Evolutionary conservation across 257 asterid genomes (phyloP).

Genomic region (Solanum rostratum): DNA sequence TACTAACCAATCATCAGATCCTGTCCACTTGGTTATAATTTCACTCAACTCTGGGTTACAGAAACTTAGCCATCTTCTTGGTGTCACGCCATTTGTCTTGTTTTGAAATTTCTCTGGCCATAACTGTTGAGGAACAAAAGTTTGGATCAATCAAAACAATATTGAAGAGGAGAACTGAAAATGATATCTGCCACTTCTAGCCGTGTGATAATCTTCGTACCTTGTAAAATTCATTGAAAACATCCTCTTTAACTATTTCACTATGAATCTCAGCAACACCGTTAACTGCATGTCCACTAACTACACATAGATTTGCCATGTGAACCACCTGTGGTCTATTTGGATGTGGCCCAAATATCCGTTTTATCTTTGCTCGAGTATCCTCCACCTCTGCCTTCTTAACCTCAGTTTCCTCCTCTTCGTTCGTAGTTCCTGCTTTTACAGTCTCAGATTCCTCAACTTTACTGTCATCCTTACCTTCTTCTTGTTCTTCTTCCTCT

Average conservation of each 20-base stretch:
- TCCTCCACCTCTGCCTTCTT: slow-evolving; percentile 10
- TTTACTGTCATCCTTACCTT: slow-evolving; percentile 12
- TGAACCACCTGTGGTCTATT: slow-evolving; percentile 52
- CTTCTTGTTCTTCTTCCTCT: slow-evolving; percentile 6
- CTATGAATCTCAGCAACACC: slow-evolving; percentile 91
- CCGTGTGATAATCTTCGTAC: slow-evolving; percentile 3
- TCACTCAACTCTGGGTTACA: slow-evolving; percentile 63
- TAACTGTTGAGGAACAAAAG: not conserved
- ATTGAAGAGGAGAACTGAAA: not conserved
- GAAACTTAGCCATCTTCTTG: slow-evolving; percentile 77
- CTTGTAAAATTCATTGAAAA: slow-evolving; percentile 71
- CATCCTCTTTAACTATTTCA: slow-evolving; percentile 70
- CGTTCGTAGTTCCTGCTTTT: not conserved
- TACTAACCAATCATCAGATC: slow-evolving; percentile 59
- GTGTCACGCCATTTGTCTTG: slow-evolving; percentile 85
- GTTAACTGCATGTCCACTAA: slow-evolving; percentile 78
- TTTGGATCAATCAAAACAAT: not conserved
- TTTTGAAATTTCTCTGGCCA: slow-evolving; percentile 83
- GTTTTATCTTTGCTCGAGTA: not conserved
- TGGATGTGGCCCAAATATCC: slow-evolving; percentile 11
- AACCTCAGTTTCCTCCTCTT: slow-evolving; percentile 22
- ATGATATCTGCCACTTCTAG: not conserved
- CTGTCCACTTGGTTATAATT: slow-evolving; percentile 69
- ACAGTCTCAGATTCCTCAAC: slow-evolving; percentile 8
- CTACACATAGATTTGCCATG: slow-evolving; percentile 86